Conservation (phyloP, 371 early-diverging fungal genomes). For the Funneliformis caledonium region DNA sequence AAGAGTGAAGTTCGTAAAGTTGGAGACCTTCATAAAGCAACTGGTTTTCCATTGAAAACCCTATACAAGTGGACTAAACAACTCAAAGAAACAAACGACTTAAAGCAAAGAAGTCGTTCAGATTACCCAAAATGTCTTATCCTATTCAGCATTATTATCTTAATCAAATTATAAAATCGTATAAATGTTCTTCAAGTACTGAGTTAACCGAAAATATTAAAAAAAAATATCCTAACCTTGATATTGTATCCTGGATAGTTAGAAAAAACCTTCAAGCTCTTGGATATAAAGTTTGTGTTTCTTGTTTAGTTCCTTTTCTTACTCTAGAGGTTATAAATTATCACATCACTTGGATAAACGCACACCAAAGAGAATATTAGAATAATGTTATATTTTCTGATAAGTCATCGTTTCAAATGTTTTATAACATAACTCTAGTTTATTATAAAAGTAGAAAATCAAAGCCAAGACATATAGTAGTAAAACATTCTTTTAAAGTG, state of each 20-base stretch:
- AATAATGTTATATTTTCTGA: too few species aligned
- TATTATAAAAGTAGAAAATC: too few species aligned
- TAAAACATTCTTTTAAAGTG: slow-evolving; percentile 29
- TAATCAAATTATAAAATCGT: background rate
- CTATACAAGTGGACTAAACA: too few species aligned
- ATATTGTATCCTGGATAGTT: background rate
- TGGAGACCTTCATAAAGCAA: background rate
- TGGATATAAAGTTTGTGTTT: background rate
- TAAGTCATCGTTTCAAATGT: too few species aligned
- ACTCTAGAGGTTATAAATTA: background rate
- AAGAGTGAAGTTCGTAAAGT: background rate
- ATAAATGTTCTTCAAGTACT: background rate
- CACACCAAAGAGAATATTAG: too few species aligned
- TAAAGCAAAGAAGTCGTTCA: background rate
- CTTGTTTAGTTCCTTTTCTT: background rate
- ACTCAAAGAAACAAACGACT: background rate
- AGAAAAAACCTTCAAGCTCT: background rate
- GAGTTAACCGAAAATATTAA: background rate
- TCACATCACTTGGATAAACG: background rate
- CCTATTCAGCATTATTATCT: background rate
- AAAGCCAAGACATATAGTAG: background rate
- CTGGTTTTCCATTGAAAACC: too few species aligned
- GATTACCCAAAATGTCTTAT: background rate
- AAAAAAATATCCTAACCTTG: background rate
- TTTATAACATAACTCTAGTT: too few species aligned